Base-by-base conservation (phyloP, 2,329 filamentous ascomycete genomes). In the Fusarium austroafricanum region DNA sequence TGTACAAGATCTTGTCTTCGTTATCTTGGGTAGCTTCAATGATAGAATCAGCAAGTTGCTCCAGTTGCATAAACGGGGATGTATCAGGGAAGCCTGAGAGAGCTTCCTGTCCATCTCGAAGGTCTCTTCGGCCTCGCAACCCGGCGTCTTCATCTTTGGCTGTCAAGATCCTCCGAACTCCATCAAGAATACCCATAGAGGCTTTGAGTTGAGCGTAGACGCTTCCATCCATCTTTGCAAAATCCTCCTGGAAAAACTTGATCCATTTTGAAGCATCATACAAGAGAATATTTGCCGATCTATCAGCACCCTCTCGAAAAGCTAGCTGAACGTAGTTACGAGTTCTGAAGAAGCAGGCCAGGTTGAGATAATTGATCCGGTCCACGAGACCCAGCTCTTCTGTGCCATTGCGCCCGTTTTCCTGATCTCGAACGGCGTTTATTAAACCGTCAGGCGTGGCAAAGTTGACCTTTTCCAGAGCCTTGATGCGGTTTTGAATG, bases 311-410 rank as follows among this genome's bases (percentile, higher is more conserved):
- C 42, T 51, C 38, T 14, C 49, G 53, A 2, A 70, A 35, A 26
- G 66, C 61, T 2, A 70, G 35, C 23, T 60, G 44, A 8, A 68
- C 31, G 38, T 67, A 67, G 37, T 58, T 69, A 28, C 61, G 56
- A 11, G 61, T 69, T 10, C 65, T 44, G 37, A 68, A 18, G 52
- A 69, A 69, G 37, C 37, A 66, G 17, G 43, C 28, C 10, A 68
- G 23, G 42, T 69, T 67, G 28, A 69, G 61, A 23, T 67, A 68
- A 44, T 68, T 68, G 37, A 69, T 69, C 20, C 61, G 44, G 18
- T 69, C 66, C 47, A 38, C 47, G n/a, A 54, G 61, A 2, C 28
- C 49, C 45, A 51, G 35, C 12, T 46, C 23, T n/a, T 11, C 31
- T 26, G 11, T 45, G 2, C 4, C 26, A n/a, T 38, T 11, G 15